Conservation (phyloP, 75 land plant species). For the Cupressus sempervirens region DNA sequence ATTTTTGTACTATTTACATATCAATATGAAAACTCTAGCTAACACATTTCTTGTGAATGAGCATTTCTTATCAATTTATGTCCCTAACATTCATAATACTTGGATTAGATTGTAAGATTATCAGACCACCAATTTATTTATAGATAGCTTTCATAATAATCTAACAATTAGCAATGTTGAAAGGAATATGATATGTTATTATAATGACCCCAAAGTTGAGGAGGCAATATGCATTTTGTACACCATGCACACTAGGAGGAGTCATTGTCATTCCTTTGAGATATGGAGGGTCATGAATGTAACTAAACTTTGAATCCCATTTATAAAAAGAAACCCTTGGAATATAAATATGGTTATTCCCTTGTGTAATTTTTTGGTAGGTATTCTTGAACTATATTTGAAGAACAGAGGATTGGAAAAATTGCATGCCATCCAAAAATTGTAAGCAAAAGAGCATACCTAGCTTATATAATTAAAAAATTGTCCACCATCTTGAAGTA, state of each 20-base stretch:
- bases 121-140: not conserved
- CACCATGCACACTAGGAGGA: constrained; percentile 88
- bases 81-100: constrained; percentile 20
- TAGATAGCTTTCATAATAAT: not conserved
- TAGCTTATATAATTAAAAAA: too few species aligned
- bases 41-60: constrained; percentile 54
- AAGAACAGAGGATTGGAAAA: constrained; percentile 77
- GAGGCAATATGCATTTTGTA: constrained; percentile 82
- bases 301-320: constrained; percentile 89
- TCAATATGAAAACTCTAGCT: constrained; percentile 41
- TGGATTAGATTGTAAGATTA: not conserved
- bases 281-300: constrained; percentile 91
- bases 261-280: constrained; percentile 75
- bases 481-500: not conserved
- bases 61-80: constrained; percentile 57
- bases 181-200: constrained; percentile 53
- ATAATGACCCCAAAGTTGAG: constrained; percentile 90
- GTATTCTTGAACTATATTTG: constrained; percentile 88
- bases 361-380: constrained; percentile 83
- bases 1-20: constrained; percentile 38
- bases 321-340: constrained; percentile 61
- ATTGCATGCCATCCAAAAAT: constrained; percentile 31
- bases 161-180: not conserved
- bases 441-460: not conserved
- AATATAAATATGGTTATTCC: constrained; percentile 69